Percentiles rank a stretch among this genome's conserved stretches.
These are phyloP conservation scores for Penicillium bovifimosum DNA, from an alignment of 495 filamentous ascomycete species.

Conservation along the genomic window DNA sequence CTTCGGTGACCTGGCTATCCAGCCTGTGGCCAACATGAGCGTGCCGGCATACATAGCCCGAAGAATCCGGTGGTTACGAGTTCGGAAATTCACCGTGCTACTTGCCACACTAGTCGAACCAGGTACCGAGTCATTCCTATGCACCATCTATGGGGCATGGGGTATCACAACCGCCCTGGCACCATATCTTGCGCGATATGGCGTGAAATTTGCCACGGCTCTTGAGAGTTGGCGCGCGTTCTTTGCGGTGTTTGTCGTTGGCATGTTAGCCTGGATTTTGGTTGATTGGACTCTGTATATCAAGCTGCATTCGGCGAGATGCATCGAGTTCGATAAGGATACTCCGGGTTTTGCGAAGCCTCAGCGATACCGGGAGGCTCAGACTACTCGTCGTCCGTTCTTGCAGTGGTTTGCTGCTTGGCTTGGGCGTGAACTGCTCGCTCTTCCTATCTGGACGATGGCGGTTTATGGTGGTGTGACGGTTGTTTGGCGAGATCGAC, in stretches of 20 bases:
- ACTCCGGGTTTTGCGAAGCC: slow-evolving; percentile 67
- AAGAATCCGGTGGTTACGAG: slow-evolving; percentile 84
- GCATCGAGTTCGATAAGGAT: slow-evolving; percentile 64
- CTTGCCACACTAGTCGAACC: slow-evolving; percentile 91
- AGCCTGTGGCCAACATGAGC: slow-evolving; percentile 82
- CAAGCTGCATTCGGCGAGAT: slow-evolving; percentile 63
- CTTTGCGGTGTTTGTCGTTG: slow-evolving; percentile 55
- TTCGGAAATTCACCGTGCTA: slow-evolving; percentile 89
- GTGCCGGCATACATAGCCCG: slow-evolving; percentile 73
- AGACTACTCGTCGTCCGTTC: slow-evolving; percentile 49
- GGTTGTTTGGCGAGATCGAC: slow-evolving; percentile 79
- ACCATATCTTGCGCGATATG: slow-evolving; percentile 48
- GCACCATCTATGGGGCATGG: slow-evolving; percentile 72
- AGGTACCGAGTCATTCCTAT: slow-evolving; percentile 83
- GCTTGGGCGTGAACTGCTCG: slow-evolving; percentile 76
- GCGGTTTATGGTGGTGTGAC: slow-evolving; percentile 78
- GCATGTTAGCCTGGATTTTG: slow-evolving; percentile 63
- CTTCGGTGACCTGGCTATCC: slow-evolving; percentile 79
- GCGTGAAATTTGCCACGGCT: slow-evolving; percentile 37
- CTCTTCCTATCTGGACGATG: slow-evolving; percentile 81
- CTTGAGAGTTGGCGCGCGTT: slow-evolving; percentile 66
- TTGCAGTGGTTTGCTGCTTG: slow-evolving; percentile 73
- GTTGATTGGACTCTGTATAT: slow-evolving; percentile 70
- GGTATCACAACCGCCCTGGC: slow-evolving; percentile 66
- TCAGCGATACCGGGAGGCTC: slow-evolving; percentile 8